Percentiles rank a stretch among this genome's conserved stretches.
phyloP scores from a whole-genome alignment of 306 rosid genomes.

The Dalbergia cochinchinensis region DNA sequence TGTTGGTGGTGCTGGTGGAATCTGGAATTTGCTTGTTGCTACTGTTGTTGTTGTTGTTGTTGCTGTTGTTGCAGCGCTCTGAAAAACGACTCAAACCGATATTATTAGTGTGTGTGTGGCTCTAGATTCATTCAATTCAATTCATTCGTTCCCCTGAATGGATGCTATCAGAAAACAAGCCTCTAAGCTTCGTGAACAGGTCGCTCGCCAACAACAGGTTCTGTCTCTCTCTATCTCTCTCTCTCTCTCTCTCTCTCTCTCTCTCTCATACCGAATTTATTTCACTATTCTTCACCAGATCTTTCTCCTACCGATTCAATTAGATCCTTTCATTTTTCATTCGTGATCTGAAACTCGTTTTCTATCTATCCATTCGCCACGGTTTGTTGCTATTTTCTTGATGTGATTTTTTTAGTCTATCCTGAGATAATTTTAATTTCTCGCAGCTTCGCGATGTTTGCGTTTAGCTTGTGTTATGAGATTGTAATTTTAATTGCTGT shows the following conservation, averaged over 20 bases:
- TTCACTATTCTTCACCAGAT: constrained; percentile 47
- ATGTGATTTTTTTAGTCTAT: constrained; percentile 1
- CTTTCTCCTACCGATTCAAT: constrained; percentile 20
- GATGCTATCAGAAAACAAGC: constrained; percentile 98
- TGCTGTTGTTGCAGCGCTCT: constrained; percentile 6
- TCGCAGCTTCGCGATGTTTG: neutral
- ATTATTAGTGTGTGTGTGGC: neutral
- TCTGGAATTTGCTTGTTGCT: neutral
- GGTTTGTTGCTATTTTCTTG: neutral
- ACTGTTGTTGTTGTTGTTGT: constrained; percentile 1
- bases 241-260: constrained; percentile 12
- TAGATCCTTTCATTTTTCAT: constrained; percentile 37
- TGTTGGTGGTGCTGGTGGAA: neutral
- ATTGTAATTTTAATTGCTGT: neutral
- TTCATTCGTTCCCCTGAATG: constrained; percentile 54
- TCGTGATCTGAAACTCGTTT: neutral
- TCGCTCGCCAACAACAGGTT: constrained; percentile 98
- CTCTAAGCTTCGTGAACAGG: constrained; percentile 95
- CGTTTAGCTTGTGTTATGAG: neutral
- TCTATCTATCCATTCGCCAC: neutral
- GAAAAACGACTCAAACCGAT: constrained; percentile 22
- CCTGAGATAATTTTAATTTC: neutral
- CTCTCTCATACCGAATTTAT: neutral
- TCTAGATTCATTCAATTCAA: constrained; percentile 29
- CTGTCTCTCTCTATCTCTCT: constrained; percentile 20